Percentiles rank a stretch among this genome's conserved stretches.
These are phyloP conservation scores for Purshia tridentata DNA, from an alignment of 306 rosid species.

Conservation along the genomic window DNA sequence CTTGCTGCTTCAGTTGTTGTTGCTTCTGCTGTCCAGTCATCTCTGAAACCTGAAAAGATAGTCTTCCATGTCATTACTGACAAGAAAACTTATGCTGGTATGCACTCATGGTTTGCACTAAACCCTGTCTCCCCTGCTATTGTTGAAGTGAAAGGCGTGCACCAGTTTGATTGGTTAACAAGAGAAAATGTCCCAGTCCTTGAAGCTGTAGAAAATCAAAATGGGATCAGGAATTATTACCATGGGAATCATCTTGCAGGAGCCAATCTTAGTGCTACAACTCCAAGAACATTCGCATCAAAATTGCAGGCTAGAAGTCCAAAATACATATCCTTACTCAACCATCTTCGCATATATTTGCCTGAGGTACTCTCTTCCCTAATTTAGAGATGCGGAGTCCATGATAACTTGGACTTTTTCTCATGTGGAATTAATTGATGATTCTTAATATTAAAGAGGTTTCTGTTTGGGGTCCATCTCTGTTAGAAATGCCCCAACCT, in stretches of 20 bases:
- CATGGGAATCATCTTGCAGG: slow-evolving; percentile 81
- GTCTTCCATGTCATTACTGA: slow-evolving; percentile 98
- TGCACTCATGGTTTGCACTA: slow-evolving; percentile 99
- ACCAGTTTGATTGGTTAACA: slow-evolving; percentile 99
- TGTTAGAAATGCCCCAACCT: background rate
- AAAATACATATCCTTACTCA: slow-evolving; percentile 93
- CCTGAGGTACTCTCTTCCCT: slow-evolving; percentile 70
- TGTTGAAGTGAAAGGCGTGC: slow-evolving; percentile 93
- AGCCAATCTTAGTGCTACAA: slow-evolving; percentile 69
- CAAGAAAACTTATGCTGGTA: slow-evolving; percentile 93
- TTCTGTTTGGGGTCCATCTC: background rate
- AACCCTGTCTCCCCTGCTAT: slow-evolving; percentile 88
- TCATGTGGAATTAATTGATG: background rate
- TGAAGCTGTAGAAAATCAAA: slow-evolving; percentile 93
- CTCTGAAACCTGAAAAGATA: slow-evolving; percentile 71
- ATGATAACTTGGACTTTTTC: background rate
- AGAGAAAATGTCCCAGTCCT: slow-evolving; percentile 98
- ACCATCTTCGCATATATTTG: slow-evolving; percentile 91
- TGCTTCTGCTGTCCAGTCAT: slow-evolving; percentile 83
- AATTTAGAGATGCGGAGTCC: background rate
- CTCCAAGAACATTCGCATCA: slow-evolving; percentile 73
- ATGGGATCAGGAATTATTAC: slow-evolving; percentile 84
- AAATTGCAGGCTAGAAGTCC: slow-evolving; percentile 96
- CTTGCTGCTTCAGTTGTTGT: slow-evolving; percentile 99
- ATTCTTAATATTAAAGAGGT: background rate